Evolutionary conservation across 768 basidiomycete species (phyloP).

Genomic region (Trametes maxima): DNA sequence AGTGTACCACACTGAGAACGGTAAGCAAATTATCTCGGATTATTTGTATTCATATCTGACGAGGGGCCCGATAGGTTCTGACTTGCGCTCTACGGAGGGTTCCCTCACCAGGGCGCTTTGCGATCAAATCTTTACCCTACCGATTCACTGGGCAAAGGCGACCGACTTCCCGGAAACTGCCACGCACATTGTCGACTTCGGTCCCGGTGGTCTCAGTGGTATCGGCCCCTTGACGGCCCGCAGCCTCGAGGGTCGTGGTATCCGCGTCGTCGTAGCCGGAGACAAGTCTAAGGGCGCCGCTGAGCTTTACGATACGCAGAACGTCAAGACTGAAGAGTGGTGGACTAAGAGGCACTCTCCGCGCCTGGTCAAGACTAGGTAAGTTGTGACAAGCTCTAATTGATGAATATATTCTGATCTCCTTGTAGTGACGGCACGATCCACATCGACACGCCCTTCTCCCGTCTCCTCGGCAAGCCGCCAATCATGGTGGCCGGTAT

Average conservation of each 20-base stretch:
- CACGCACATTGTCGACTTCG: constrained; percentile 96
- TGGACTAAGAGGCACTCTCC: constrained; percentile 93
- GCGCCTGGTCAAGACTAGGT: constrained; percentile 87
- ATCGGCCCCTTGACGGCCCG: constrained; percentile 90
- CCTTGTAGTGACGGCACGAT: constrained; percentile 81
- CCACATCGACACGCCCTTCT: constrained; percentile 95
- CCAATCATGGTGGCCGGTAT: constrained; percentile 99
- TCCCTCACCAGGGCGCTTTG: constrained; percentile 88
- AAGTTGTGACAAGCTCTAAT: constrained; percentile 32
- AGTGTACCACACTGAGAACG: constrained; percentile 92
- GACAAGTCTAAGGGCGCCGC: constrained; percentile 87
- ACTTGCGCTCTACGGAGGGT: constrained; percentile 67
- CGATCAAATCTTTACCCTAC: constrained; percentile 89
- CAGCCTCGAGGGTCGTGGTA: constrained; percentile 91
- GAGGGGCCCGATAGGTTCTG: constrained; percentile 59
- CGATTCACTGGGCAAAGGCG: constrained; percentile 92
- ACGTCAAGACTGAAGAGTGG: constrained; percentile 78
- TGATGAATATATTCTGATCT: constrained; percentile 6
- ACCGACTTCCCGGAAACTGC: constrained; percentile 88
- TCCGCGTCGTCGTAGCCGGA: constrained; percentile 88
- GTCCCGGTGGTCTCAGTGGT: constrained; percentile 91
- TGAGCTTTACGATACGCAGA: constrained; percentile 73
- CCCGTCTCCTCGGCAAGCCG: constrained; percentile 92
- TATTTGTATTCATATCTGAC: constrained; percentile 6
- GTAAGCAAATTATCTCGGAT: constrained; percentile 45